These are phyloP conservation scores for Cudoniella acicularis DNA, from an alignment of 495 filamentous ascomycete species.

Conservation along the genomic window DNA sequence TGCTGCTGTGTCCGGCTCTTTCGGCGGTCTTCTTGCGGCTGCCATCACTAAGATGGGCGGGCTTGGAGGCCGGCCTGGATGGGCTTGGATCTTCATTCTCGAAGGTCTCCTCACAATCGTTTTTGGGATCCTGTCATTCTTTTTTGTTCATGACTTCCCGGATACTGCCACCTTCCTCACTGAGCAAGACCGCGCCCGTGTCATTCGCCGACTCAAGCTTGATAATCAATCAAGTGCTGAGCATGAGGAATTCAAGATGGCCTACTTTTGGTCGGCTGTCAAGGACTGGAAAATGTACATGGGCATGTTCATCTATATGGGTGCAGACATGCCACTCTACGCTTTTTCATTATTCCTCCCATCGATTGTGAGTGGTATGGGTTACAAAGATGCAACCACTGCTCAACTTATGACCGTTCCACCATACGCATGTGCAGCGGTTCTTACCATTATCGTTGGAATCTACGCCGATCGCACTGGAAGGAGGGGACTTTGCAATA, in stretches of 20 bases:
- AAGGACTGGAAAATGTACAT: constrained; percentile 87
- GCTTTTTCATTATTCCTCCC: constrained; percentile 90
- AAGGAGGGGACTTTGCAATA: constrained; percentile 80
- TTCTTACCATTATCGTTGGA: constrained; percentile 73
- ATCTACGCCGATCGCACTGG: constrained; percentile 75
- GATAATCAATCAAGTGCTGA: constrained; percentile 78
- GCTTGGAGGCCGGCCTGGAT: constrained; percentile 60
- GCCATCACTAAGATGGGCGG: constrained; percentile 75
- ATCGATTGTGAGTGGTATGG: constrained; percentile 72
- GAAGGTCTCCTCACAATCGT: constrained; percentile 76
- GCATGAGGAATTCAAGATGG: constrained; percentile 74
- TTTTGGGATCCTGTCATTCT: constrained; percentile 71
- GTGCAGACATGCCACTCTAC: constrained; percentile 70
- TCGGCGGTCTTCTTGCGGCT: constrained; percentile 73
- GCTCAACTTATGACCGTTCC: constrained; percentile 85
- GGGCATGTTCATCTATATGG: constrained; percentile 78
- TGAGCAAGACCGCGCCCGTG: constrained; percentile 65
- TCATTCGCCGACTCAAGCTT: constrained; percentile 64
- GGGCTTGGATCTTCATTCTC: constrained; percentile 84
- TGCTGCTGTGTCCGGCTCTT: constrained; percentile 79
- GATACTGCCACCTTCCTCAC: constrained; percentile 77
- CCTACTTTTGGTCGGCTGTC: constrained; percentile 70
- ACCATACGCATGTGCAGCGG: constrained; percentile 78
- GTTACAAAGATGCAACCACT: constrained; percentile 56
- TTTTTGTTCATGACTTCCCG: constrained; percentile 88